These are phyloP conservation scores for Phytophthora chlamydospora DNA, from an alignment of 352 stramenopile genomes.

Conservation along the genomic window DNA sequence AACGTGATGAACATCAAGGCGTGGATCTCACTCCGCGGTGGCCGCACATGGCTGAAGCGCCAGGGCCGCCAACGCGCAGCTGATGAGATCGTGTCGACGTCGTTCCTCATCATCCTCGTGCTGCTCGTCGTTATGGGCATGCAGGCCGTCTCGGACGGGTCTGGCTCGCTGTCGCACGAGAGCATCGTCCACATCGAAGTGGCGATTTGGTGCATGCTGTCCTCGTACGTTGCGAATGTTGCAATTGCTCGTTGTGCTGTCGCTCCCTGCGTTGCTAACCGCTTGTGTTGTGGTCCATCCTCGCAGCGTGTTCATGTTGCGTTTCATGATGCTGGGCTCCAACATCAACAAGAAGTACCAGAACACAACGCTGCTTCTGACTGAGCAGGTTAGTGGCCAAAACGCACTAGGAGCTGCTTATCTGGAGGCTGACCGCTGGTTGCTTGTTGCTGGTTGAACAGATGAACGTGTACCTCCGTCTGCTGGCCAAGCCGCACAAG, in stretches of 20 bases:
- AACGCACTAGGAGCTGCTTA: conserved; percentile 1
- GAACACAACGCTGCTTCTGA: conserved; percentile 91
- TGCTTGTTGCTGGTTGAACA: conserved; percentile 30
- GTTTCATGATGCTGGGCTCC: conserved; percentile 91
- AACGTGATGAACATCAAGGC: conserved; percentile 92
- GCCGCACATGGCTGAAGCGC: conserved; percentile 88
- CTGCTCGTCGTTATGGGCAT: conserved; percentile 87
- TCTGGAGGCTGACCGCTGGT: conserved; percentile 12
- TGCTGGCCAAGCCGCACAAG: conserved; percentile 87
- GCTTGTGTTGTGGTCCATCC: conserved; percentile 14
- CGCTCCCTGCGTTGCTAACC: conserved; percentile 15
- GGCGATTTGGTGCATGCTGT: conserved; percentile 86
- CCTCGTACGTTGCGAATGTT: conserved; percentile 46
- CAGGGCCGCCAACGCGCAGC: conserved; percentile 84
- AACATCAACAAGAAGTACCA: conserved; percentile 93
- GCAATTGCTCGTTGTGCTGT: conserved; percentile 3
- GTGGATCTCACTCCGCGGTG: conserved; percentile 88
- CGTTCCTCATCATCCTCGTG: conserved; percentile 88
- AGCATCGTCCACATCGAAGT: conserved; percentile 87
- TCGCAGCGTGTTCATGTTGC: conserved; percentile 86
- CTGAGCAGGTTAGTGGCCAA: conserved; percentile 73
- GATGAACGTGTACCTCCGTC: conserved; percentile 89
- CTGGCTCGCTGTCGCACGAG: conserved; percentile 52
- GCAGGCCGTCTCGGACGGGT: conserved; percentile 75
- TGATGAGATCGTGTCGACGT: conserved; percentile 90